Base-by-base conservation (phyloP, 2,329 filamentous ascomycete genomes). In the Exophiala spinifera region DNA sequence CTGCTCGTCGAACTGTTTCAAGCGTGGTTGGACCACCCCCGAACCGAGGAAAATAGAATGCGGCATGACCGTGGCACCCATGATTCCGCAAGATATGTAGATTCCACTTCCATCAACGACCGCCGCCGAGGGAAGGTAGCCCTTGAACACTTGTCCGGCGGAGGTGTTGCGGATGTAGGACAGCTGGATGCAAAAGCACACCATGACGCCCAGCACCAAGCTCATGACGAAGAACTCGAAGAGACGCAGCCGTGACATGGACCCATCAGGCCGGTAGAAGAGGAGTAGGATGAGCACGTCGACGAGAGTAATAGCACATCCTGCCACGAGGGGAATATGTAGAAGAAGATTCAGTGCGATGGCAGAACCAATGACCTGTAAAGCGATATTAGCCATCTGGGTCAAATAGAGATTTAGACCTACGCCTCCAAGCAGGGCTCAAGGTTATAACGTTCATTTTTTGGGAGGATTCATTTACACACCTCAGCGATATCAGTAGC, bases 401-500 rank as follows among this genome's bases (percentile, higher is more conserved):
- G 5, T 5, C 23, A 25, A 25, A 5, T 25, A 5, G 23, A 25
- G n/a, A n/a, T n/a, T n/a, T n/a, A n/a, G n/a, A n/a, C n/a, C n/a
- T n/a, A n/a, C n/a, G n/a, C n/a, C n/a, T n/a, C n/a, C n/a, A n/a
- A n/a, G n/a, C n/a, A n/a, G n/a, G n/a, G n/a, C n/a, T n/a, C n/a
- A n/a, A n/a, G n/a, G n/a, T n/a, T n/a, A n/a, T n/a, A n/a, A n/a
- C n/a, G n/a, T n/a, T n/a, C n/a, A n/a, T n/a, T n/a, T n/a, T n/a
- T n/a, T n/a, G n/a, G n/a, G n/a, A n/a, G n/a, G n/a, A n/a, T n/a
- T n/a, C n/a, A n/a, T n/a, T 11, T 3, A 11, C 70, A 60, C 63
- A 80, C 80, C 70, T 88, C 85, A 53, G 85, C 85, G 60, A 88
- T 82, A 66, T 88, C 85, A 0, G 85, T 88, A 0, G 85, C 85